A percentile compares a stretch with the other conserved stretches of the same genome.
Evolutionary conservation across 805 yeast genomes (phyloP).

Genomic region (Saccharomycopsis sp.): DNA sequence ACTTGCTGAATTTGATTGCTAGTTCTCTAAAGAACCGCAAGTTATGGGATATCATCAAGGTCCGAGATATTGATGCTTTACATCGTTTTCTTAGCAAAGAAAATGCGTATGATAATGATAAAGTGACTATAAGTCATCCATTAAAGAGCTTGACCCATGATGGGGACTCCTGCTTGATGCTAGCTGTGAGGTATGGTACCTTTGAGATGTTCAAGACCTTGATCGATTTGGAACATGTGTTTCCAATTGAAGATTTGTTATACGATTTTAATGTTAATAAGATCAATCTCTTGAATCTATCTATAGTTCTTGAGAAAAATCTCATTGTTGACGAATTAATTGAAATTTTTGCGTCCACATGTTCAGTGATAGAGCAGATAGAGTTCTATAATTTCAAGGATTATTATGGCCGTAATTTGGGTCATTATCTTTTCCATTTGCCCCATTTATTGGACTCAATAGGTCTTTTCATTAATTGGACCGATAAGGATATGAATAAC

Average conservation of each 20-base stretch:
- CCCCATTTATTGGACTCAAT: slow-evolving; percentile 40
- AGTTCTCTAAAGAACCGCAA: slow-evolving; percentile 42
- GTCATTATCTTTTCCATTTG: slow-evolving; percentile 65
- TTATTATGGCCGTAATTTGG: slow-evolving; percentile 47
- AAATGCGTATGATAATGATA: slow-evolving; percentile 1
- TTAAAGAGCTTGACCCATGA: slow-evolving; percentile 36
- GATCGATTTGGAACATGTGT: slow-evolving; percentile 39
- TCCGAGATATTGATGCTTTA: slow-evolving; percentile 26
- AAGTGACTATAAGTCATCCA: slow-evolving; percentile 26
- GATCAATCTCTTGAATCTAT: slow-evolving; percentile 43
- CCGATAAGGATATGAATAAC: slow-evolving; percentile 49
- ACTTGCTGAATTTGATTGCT: slow-evolving; percentile 32
- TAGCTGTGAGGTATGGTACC: slow-evolving; percentile 48
- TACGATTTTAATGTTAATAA: slow-evolving; percentile 53
- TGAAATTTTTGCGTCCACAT: slow-evolving; percentile 35
- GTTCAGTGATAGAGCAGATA: slow-evolving; percentile 40
- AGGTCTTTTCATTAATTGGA: slow-evolving; percentile 68
- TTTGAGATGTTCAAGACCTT: slow-evolving; percentile 40
- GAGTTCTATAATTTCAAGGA: slow-evolving; percentile 49
- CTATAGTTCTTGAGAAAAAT: slow-evolving; percentile 34
- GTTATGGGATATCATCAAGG: slow-evolving; percentile 48
- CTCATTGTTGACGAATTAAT: slow-evolving; percentile 43
- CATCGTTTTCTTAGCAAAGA: slow-evolving; percentile 17
- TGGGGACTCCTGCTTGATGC: slow-evolving; percentile 70
- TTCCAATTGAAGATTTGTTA: slow-evolving; percentile 60